Evolutionary conservation across 768 basidiomycete genomes (phyloP), one percentile per base, ranked within the genome.

Genomic region (Xerocomus brunneocitrinus): DNA sequence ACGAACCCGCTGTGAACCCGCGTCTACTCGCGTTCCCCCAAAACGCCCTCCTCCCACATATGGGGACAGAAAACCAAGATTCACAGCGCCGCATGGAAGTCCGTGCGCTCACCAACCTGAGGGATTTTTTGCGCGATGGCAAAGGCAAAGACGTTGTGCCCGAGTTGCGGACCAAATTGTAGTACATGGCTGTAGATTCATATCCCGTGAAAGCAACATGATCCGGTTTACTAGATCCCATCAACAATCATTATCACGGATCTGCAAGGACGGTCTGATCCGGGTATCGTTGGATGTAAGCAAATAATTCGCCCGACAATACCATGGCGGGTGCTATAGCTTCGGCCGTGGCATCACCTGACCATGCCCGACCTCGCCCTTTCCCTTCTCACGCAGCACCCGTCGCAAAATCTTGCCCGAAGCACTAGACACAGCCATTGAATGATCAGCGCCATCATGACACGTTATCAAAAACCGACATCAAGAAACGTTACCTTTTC

Each of bases 11-110:
- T 43, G 82, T 92, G 39, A 87, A 92, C 61, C 85, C 89, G 4
- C 81, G 85, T 28, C 72, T 95, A 32, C 76, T 94, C 51, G 79
- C 81, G n/a, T 89, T 91, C 69, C 83, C 87, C 8, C 83, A 92
- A 57, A 85, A 91, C 57, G 87, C 87, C 30, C 76, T 98, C 8
- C 78, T 98, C 19, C 95, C 94, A 0, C 95, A 95, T 68, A 85
- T 95, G 84, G 95, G 94, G 7, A 93, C 91, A 0, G 85, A 90
- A 67, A 93, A 82, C 49, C 81, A 83, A 57, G 92, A 94, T 62
- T 79, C 87, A 6, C 87, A 90, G 66, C 78, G 77, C 53, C 79
- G 78, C 66, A 93, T 93, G 91, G 91, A 93, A 71, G 75, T 91
- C 34, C 81, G 88, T n/a, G 88, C 91, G 8, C 74, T 94, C 58